A percentile compares a stretch with the other conserved stretches of the same genome.
Conservation (phyloP, 805 yeast species). For the Blastobotrys terrestris region DNA sequence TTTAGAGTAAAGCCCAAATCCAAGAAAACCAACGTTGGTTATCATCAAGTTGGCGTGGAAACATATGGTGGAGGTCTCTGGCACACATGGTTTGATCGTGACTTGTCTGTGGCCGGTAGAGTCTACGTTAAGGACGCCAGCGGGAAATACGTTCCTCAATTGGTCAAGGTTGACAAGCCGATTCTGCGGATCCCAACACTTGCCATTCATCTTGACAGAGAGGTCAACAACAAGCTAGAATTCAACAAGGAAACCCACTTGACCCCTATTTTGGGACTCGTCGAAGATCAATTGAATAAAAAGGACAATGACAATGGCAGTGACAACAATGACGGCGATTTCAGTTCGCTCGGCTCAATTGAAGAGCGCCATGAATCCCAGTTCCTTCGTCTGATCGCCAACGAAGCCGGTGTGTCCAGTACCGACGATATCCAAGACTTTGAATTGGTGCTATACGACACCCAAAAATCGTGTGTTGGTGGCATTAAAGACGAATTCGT, state of each 20-base stretch:
- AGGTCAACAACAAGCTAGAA: conserved; percentile 63
- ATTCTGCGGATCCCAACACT: conserved; percentile 85
- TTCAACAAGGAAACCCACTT: conserved; percentile 85
- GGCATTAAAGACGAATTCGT: conserved; percentile 88
- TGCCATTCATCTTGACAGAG: conserved; percentile 86
- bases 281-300: conserved; percentile 34
- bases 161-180: conserved; percentile 79
- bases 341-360: conserved; percentile 11
- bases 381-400: conserved; percentile 61
- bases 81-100: conserved; percentile 97
- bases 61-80: conserved; percentile 94
- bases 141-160: conserved; percentile 52
- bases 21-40: conserved; percentile 54
- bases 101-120: conserved; percentile 85
- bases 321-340: conserved; percentile 14
- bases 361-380: conserved; percentile 69
- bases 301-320: conserved; percentile 15
- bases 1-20: conserved; percentile 87
- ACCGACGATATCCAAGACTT: conserved; percentile 74
- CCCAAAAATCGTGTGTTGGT: conserved; percentile 76
- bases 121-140: conserved; percentile 54
- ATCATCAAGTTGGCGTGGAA: conserved; percentile 86
- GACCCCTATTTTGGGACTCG: conserved; percentile 75
- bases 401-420: conserved; percentile 45
- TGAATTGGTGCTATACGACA: conserved; percentile 79